Base-by-base conservation (phyloP, 306 rosid genomes). In the Ziziphus jujuba region DNA sequence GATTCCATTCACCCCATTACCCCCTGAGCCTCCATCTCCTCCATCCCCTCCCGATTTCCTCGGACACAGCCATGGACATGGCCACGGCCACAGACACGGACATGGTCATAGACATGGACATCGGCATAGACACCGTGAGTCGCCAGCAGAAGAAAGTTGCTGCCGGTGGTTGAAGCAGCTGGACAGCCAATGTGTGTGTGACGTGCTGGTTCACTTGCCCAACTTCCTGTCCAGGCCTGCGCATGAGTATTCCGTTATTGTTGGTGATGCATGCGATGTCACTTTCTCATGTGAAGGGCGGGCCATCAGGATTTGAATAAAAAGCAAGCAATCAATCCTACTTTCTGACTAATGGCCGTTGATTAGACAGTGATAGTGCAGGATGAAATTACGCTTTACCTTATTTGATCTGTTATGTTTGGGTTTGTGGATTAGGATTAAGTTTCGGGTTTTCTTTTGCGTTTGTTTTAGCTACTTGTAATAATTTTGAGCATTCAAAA, bases 131-230 rank as follows among this genome's bases (percentile, higher is more conserved):
- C 87, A 59, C 43, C 82, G 64, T 31, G 38, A 33, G 17, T 11
- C 82, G 0, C 48, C 75, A 0, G 81, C 67, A 13, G 89, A 81
- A 50, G 87, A 86, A 0, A 77, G 79, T 28, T 93, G 98, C 40
- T 93, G 98, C 76, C 61, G 84, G 53, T 93, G 97, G 98, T 79
- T 81, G 16, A 71, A 3, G 43, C 80, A 79, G 52, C 77, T 93
- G 10, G 97, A 90, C 50, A 69, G 16, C 59, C 71, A 83, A 28
- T 92, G 98, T 40, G 90, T 90, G 24, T 90, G 98, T 65, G 89
- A 87, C 9, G 24, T 84, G 67, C 81, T 92, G 3, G 47, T 63
- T 53, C 89, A 55, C 36, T 69, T 92, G 85, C 92, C 98, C 5
- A 44, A 74, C n/a, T 93, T 87, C 80, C 88, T 90, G 19, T 28